phyloP scores from a whole-genome alignment of 176 grass and related monocot species.

The Rhynchospora pubera region DNA sequence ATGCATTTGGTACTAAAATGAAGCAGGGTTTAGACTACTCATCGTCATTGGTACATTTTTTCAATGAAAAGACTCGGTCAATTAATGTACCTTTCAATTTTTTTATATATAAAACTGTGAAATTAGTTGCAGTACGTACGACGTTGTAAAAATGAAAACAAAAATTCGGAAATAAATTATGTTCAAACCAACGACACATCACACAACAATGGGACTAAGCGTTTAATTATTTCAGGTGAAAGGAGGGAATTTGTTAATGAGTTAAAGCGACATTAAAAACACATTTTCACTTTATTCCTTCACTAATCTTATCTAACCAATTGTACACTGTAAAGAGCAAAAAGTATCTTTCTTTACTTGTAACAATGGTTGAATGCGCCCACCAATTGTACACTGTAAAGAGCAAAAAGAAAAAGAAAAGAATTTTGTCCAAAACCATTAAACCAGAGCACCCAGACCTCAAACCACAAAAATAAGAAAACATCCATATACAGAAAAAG shows the following conservation, averaged over 20 bases:
- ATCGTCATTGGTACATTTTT: not conserved
- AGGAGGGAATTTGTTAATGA: not conserved
- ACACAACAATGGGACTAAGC: not conserved
- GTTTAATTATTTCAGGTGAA: not conserved
- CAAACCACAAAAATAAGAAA: not conserved
- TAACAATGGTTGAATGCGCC: not conserved
- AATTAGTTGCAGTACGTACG: not conserved
- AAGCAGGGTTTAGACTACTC: not conserved
- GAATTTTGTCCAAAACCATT: not conserved
- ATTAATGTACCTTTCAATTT: too few species aligned
- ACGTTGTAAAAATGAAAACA: not conserved
- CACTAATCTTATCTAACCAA: not conserved
- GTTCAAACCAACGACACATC: not conserved
- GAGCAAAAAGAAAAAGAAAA: not conserved
- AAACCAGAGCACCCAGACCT: not conserved
- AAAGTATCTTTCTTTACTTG: not conserved
- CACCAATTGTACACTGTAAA: not conserved
- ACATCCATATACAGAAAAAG: not conserved
- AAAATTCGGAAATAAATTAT: not conserved
- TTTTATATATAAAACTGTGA: too few species aligned
- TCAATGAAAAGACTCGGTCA: not conserved
- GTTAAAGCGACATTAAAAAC: not conserved
- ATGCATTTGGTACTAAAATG: not conserved
- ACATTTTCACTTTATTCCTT: not conserved
- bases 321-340: too few species aligned